Evolutionary conservation across 73 alveolate species (phyloP).

Genomic region (Paramecium tetraurelia): DNA sequence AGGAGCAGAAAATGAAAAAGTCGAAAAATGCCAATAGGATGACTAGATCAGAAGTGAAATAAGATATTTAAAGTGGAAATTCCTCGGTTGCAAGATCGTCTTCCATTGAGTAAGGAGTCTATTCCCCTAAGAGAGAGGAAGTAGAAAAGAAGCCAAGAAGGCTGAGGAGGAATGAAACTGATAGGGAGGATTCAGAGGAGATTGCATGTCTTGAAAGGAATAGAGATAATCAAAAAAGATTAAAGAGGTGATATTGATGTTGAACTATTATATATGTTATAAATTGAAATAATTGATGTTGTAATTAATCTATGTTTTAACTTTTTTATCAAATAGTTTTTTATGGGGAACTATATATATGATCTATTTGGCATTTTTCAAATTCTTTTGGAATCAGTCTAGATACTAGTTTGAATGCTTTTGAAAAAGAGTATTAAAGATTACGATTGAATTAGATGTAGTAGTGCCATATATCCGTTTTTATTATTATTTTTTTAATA

Average conservation of each 20-base stretch:
- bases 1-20: background rate
- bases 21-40: background rate
- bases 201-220: background rate
- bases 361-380: background rate
- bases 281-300: background rate
- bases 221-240: background rate
- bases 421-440: background rate
- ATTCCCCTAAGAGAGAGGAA: background rate
- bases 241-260: background rate
- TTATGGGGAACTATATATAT: background rate
- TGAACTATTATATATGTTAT: background rate
- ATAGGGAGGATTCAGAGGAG: background rate
- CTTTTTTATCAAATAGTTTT: background rate
- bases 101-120: background rate
- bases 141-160: background rate
- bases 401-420: background rate
- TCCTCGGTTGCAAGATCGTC: background rate
- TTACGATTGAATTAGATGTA: background rate
- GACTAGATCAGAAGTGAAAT: background rate
- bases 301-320: background rate
- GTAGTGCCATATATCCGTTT: background rate
- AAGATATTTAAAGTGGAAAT: background rate
- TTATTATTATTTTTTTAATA: background rate
- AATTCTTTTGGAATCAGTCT: background rate
- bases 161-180: background rate